Evolutionary conservation across 495 filamentous ascomycete species (phyloP), one percentile per base, ranked within the genome.

Genomic region (Pyronema domesticum): DNA sequence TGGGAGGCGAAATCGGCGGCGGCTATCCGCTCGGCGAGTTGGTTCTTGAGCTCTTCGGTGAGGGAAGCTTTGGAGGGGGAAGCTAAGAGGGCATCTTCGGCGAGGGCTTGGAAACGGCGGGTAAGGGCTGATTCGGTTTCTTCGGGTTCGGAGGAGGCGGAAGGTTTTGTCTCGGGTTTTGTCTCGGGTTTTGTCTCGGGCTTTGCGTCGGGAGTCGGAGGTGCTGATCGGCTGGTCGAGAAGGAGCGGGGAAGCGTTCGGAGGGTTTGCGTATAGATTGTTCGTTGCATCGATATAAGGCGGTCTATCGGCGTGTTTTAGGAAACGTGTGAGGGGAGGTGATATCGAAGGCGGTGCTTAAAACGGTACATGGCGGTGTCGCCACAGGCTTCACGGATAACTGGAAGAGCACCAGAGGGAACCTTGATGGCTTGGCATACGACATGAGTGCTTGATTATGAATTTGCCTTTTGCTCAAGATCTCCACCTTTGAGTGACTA

Each of bases 31-130:
- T 82, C 80, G 51, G 89, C 78, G 4, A 98, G 72, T 54, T 77
- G 68, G 57, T 70, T 69, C 63, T 86, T 93, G 56, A 96, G 70
- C 55, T 94, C 87, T 14, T 88, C 83, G 52, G 80, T 82, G 71
- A 98, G 94, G 33, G 85, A 85, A 46, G 85, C 86, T 17, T 51
- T 15, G 7, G 48, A 8, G 10, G 57, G 59, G 8, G 62, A 64
- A 34, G 62, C 59, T 7, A 46, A 42, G 9, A 63, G 23, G 4
- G 63, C 59, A 13, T 57, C 55, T 57, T 66, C 63, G 42, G 63
- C 55, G 43, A 66, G 56, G 7, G 56, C 46, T 9, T 54, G 55
- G 57, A 66, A 65, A 43, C 63, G 63, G 15, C 63, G 63, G 13
- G 56, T 44, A 30, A 66, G 60, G 10, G 63, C 63, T 0, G 62